Base-by-base conservation (phyloP, 306 rosid species). In the Quercus rubra region DNA sequence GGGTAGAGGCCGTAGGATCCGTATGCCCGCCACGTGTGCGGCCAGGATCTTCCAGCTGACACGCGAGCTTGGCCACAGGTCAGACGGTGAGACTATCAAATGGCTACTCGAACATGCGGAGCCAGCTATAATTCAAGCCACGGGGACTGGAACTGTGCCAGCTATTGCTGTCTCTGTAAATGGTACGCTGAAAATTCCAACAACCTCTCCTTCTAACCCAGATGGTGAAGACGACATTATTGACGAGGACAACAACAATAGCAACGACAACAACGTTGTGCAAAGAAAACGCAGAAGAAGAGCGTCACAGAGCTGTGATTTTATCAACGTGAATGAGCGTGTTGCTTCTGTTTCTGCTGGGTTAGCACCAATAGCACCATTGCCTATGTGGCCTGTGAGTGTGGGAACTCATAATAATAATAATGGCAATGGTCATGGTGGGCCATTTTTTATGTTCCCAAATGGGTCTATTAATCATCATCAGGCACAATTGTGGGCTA, bases 71-170 rank as follows among this genome's bases (percentile, higher is more conserved):
- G 97, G 94, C 3, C 97, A 83, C 83, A 93, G 87, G 72, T 89
- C 97, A n/a, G 98, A 93, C 71, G 98, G 98, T 15, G 97, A 93
- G 76, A 93, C 98, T 69, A 92, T 93, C 62, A 77, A 93, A 83
- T 93, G 98, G 98, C 70, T 93, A 4, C 86, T 93, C 1, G 94
- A 92, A 80, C 95, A 82, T 57, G 90, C 98, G 0, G 96, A 93
- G 78, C 87, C 85, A 12, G 91, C 95, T 1, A 92, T 93, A 28
- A 86, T 93, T 0, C 87, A 89, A 68, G 97, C 98, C 52, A 93
- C 98, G 14, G 97, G 98, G 0, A 91, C 95, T 0, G 97, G 97
- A 1, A 93, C 98, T 0, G 73, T 93, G 19, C 98, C 98, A 0
- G 97, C 98, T 0, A 91, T 93, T 20, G 98, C 98, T 1, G 92